phyloP scores from a whole-genome alignment of 31 red algal species.

The Asparagopsis taxiformis region DNA sequence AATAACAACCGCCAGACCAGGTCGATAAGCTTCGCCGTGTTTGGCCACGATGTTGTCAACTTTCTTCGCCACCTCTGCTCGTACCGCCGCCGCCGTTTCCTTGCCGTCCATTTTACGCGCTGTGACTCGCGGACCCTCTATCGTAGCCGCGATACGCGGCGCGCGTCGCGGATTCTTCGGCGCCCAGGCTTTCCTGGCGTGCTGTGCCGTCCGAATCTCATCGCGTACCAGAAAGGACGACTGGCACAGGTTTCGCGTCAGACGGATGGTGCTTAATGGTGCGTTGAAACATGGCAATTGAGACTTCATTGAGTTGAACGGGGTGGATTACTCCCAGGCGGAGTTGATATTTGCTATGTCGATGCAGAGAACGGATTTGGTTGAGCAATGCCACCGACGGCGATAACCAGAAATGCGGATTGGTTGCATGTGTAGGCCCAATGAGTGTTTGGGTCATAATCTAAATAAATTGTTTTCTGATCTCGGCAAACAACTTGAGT shows the following conservation, averaged over 20 bases:
- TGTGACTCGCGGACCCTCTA: constrained; percentile 3
- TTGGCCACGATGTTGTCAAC: constrained; percentile 28
- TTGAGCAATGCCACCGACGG: too few species aligned
- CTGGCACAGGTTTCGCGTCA: background rate
- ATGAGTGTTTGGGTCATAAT: too few species aligned
- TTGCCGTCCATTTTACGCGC: constrained; percentile 77
- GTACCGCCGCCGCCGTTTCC: constrained; percentile 55
- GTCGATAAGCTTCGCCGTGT: constrained; percentile 33
- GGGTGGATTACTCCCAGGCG: too few species aligned
- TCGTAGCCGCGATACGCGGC: background rate
- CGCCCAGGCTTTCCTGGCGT: constrained; percentile 9
- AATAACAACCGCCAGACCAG: constrained; percentile 83
- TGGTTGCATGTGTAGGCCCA: too few species aligned
- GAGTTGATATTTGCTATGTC: too few species aligned
- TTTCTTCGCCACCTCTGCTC: constrained; percentile 44
- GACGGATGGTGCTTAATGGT: background rate
- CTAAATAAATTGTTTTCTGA: too few species aligned
- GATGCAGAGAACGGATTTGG: too few species aligned
- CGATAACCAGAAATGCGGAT: too few species aligned
- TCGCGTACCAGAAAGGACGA: constrained; percentile 30
- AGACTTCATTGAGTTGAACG: too few species aligned
- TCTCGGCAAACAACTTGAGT: too few species aligned
- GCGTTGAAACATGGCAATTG: background rate
- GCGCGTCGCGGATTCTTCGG: background rate
- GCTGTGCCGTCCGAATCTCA: constrained; percentile 16